Percentiles rank a stretch among this genome's conserved stretches.
phyloP scores from a whole-genome alignment of 768 basidiomycete genomes.

The Lactifluus pinguis region DNA sequence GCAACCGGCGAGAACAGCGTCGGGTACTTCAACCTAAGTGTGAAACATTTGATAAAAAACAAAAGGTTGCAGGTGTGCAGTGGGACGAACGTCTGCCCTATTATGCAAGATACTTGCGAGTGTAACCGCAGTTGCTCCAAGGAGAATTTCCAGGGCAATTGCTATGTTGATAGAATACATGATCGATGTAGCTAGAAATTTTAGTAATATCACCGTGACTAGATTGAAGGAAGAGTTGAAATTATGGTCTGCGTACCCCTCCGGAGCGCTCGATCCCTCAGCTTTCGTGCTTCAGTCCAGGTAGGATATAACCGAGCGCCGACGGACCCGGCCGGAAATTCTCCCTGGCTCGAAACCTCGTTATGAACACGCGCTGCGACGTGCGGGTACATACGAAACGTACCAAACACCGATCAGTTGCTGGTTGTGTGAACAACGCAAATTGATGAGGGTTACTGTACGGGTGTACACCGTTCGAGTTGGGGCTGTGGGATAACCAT shows the following conservation, averaged over 20 bases:
- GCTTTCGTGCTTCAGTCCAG: neutral
- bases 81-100: neutral
- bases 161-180: constrained; percentile 20
- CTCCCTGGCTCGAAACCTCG: neutral
- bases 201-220: neutral
- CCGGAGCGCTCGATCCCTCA: neutral
- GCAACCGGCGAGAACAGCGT: constrained; percentile 42
- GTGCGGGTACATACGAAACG: neutral
- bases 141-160: constrained; percentile 21
- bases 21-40: constrained; percentile 27
- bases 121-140: constrained; percentile 21
- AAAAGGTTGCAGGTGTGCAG: neutral
- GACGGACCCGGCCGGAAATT: neutral
- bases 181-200: neutral
- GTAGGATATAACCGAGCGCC: neutral
- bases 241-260: neutral
- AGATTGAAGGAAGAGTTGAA: neutral
- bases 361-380: neutral
- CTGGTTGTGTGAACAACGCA: neutral
- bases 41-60: neutral
- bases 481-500: too few species aligned
- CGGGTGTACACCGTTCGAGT: too few species aligned
- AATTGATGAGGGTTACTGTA: neutral
- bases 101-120: constrained; percentile 15
- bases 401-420: neutral